phyloP scores from a whole-genome alignment of 2,329 filamentous ascomycete species.

The Knoxdaviesia capensis region DNA sequence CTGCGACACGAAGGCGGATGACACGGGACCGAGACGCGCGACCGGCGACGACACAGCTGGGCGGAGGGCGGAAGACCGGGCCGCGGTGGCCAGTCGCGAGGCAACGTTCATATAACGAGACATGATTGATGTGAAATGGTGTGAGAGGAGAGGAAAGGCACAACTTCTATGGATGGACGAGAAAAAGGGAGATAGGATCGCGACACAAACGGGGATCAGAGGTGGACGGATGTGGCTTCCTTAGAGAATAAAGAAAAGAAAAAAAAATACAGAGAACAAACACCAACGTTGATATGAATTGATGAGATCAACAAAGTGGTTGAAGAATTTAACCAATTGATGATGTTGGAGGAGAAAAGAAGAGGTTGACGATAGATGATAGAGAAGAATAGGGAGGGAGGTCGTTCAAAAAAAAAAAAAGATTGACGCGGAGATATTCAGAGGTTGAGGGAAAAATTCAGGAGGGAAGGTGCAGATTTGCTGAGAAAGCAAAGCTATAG shows the following conservation, averaged over 20 bases:
- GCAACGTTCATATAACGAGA: constrained; percentile 3
- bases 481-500: background rate
- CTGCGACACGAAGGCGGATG: constrained; percentile 13
- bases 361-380: too few relatives aligned
- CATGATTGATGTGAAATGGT: constrained; percentile 2
- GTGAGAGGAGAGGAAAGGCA: background rate
- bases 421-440: background rate
- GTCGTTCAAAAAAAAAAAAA: background rate
- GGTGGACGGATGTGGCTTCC: too few relatives aligned
- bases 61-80: constrained; percentile 2
- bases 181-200: background rate
- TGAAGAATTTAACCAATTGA: too few relatives aligned
- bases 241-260: background rate
- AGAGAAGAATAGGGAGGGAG: too few relatives aligned
- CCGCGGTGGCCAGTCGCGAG: constrained; percentile 4
- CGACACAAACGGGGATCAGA: too few relatives aligned
- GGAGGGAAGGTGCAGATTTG: constrained; percentile 1
- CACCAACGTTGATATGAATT: background rate
- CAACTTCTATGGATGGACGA: background rate
- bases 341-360: too few relatives aligned
- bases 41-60: constrained; percentile 1
- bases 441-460: constrained; percentile 1
- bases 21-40: background rate
- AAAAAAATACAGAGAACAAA: background rate
- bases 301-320: too few relatives aligned